Conservation (phyloP, 257 asterid genomes). For the Echites panduratus region DNA sequence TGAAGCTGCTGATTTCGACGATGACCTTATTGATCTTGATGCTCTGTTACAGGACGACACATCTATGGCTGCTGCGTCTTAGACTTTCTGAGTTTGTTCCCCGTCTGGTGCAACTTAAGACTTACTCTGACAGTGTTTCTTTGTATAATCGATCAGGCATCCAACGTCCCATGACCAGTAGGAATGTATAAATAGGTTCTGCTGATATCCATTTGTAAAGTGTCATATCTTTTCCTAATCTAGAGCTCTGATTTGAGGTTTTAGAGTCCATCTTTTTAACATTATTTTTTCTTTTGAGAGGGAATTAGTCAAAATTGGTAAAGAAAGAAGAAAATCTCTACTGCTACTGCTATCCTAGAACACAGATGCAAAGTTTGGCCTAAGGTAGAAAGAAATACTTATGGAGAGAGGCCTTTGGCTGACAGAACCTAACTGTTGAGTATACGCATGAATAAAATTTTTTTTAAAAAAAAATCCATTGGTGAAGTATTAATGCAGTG, state of each 20-base stretch:
- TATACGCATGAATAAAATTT: no score
- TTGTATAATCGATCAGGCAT: constrained; percentile 8
- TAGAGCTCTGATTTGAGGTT: background rate
- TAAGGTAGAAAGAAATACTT: no score
- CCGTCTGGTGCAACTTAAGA: no score
- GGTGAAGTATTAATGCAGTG: no score
- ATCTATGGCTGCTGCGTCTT: constrained; percentile 16
- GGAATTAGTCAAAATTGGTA: background rate
- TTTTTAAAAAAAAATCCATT: no score
- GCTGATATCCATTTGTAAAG: background rate
- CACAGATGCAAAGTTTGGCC: background rate
- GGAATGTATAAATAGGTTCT: constrained; percentile 6
- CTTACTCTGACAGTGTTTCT: background rate
- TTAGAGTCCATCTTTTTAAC: background rate
- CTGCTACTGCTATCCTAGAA: background rate
- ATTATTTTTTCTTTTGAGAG: background rate
- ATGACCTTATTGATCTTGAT: constrained; percentile 64
- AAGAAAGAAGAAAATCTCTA: background rate
- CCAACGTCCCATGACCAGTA: background rate
- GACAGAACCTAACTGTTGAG: no score
- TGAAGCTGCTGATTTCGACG: constrained; percentile 45
- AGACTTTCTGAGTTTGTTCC: no score
- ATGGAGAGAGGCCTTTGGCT: no score
- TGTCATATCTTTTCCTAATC: background rate
- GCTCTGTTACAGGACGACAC: constrained; percentile 67